A percentile compares a stretch with the other conserved stretches of the same genome.
phyloP scores from a whole-genome alignment of 306 rosid species.

The Cucurbita ficifolia region DNA sequence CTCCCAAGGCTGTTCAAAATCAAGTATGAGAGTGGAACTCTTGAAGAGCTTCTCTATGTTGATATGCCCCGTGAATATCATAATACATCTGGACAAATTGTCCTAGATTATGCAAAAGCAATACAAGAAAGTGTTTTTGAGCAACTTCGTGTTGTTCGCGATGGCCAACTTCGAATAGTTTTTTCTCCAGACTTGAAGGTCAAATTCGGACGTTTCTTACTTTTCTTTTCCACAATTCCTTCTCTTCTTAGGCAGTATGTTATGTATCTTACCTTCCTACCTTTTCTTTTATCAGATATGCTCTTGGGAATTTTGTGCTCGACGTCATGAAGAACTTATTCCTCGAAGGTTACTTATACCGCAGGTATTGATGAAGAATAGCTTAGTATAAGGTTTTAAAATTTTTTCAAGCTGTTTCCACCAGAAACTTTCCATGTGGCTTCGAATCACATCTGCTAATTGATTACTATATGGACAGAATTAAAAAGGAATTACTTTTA shows the following conservation, averaged over 20 bases:
- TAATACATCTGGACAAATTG: conserved; percentile 90
- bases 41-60: conserved; percentile 90
- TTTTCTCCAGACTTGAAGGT: conserved; percentile 91
- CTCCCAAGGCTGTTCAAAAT: conserved; percentile 92
- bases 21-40: conserved; percentile 93
- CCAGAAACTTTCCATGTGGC: no score
- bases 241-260: not conserved
- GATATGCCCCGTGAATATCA: conserved; percentile 97
- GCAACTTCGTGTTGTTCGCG: conserved; percentile 98
- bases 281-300: conserved; percentile 43
- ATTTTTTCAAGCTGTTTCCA: not conserved
- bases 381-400: not conserved
- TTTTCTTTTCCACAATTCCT: not conserved
- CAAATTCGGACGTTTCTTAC: not conserved
- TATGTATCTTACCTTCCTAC: not conserved
- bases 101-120: conserved; percentile 87
- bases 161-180: conserved; percentile 92
- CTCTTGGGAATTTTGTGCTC: conserved; percentile 98
- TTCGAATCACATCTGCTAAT: no score
- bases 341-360: conserved; percentile 88
- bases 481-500: not conserved
- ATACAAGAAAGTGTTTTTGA: conserved; percentile 96
- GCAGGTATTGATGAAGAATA: conserved; percentile 42
- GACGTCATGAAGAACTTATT: conserved; percentile 94
- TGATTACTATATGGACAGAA: not conserved